A percentile compares a stretch with the other conserved stretches of the same genome.
phyloP scores from a whole-genome alignment of 2,329 filamentous ascomycete species.

The Metarhizium robertsii region DNA sequence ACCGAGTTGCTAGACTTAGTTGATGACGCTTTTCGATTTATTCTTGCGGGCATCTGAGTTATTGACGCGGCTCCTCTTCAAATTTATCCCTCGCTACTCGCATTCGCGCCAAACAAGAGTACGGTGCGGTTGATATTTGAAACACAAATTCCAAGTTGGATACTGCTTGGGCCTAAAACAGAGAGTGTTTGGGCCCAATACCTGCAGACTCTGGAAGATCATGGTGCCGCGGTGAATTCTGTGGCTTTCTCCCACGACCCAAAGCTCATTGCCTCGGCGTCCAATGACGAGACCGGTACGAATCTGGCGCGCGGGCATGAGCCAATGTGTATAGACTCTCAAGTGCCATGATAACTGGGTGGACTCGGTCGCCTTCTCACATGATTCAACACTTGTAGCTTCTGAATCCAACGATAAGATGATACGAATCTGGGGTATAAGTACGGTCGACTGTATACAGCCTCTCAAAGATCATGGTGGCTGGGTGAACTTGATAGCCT shows the following conservation, averaged over 20 bases:
- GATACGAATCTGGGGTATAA: background rate
- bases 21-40: background rate
- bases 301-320: background rate
- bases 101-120: background rate
- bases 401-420: background rate
- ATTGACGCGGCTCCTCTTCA: background rate
- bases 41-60: background rate
- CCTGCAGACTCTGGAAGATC: background rate
- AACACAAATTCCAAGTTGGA: background rate
- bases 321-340: background rate
- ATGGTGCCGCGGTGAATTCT: background rate
- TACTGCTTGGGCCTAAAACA: background rate
- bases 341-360: conserved; percentile 2
- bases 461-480: no score
- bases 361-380: background rate
- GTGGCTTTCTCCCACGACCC: background rate
- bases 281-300: background rate
- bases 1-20: background rate
- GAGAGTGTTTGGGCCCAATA: background rate
- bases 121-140: background rate
- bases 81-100: background rate
- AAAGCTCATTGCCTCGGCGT: background rate
- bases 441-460: background rate
- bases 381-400: background rate
- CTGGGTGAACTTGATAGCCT: background rate